Conservation (phyloP, 495 filamentous ascomycete species). For the Talaromyces adpressus region DNA sequence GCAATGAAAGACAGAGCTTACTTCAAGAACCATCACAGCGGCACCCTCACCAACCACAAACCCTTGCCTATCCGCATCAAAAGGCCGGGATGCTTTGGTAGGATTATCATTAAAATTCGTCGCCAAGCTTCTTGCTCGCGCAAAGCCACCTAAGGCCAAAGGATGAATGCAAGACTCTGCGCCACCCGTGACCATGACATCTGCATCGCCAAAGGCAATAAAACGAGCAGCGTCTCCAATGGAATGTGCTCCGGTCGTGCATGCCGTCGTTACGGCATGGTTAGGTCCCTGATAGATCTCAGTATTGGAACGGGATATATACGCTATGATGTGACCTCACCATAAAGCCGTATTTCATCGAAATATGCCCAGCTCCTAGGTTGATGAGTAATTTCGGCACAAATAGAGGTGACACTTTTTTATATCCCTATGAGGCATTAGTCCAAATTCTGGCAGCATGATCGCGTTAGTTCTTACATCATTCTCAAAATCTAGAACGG, state of each 20-base stretch:
- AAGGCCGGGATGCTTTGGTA: slow-evolving; percentile 69
- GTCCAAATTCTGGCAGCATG: background rate
- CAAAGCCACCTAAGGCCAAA: slow-evolving; percentile 85
- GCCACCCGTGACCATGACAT: slow-evolving; percentile 92
- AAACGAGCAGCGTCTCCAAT: slow-evolving; percentile 89
- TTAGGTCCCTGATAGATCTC: slow-evolving; percentile 60
- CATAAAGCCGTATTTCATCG: slow-evolving; percentile 85
- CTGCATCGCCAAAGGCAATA: slow-evolving; percentile 82
- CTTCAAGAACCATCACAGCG: slow-evolving; percentile 78
- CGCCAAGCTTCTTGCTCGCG: slow-evolving; percentile 75
- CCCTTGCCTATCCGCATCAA: slow-evolving; percentile 72
- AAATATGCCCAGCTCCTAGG: slow-evolving; percentile 86
- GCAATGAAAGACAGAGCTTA: slow-evolving; percentile 16
- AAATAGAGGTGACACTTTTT: slow-evolving; percentile 86
- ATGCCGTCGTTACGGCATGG: slow-evolving; percentile 86
- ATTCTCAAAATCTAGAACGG: slow-evolving; percentile 67
- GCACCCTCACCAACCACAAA: slow-evolving; percentile 95
- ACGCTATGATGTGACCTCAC: slow-evolving; percentile 19
- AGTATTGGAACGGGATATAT: background rate
- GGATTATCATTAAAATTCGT: slow-evolving; percentile 76
- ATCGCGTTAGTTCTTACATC: slow-evolving; percentile 40
- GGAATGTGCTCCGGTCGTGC: slow-evolving; percentile 90
- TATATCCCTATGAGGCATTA: slow-evolving; percentile 58
- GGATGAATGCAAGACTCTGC: slow-evolving; percentile 96
- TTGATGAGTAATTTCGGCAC: slow-evolving; percentile 92